These are phyloP conservation scores for Phanerochaete sordida DNA, from an alignment of 768 basidiomycete species.

Conservation along the genomic window DNA sequence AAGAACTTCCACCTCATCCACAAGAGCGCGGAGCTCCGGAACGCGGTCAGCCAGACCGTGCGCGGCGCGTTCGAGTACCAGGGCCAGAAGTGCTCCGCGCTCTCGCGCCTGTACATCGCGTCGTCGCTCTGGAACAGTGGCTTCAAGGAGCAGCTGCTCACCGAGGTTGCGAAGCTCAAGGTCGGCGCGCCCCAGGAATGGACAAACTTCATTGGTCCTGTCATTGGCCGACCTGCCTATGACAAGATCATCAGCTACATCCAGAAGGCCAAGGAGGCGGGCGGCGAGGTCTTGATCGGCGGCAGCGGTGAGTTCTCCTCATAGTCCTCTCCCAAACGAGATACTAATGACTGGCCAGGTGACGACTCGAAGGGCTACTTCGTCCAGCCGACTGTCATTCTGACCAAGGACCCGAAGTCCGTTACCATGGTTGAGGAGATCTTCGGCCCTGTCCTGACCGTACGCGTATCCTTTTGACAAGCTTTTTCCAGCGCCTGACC, in stretches of 20 bases:
- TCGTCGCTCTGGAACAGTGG: slow-evolving; percentile 78
- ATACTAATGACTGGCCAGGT: slow-evolving; percentile 33
- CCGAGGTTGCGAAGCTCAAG: slow-evolving; percentile 79
- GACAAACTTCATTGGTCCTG: slow-evolving; percentile 90
- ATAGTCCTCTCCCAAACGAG: neutral
- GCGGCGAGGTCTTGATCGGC: slow-evolving; percentile 87
- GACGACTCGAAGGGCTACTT: slow-evolving; percentile 93
- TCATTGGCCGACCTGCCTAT: slow-evolving; percentile 87
- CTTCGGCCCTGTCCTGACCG: slow-evolving; percentile 94
- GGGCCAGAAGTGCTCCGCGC: slow-evolving; percentile 97
- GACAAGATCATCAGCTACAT: slow-evolving; percentile 85
- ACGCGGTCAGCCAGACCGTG: slow-evolving; percentile 87
- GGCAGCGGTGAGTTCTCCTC: slow-evolving; percentile 54
- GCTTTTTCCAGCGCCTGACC: no score
- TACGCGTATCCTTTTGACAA: slow-evolving; percentile 28
- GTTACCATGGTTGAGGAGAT: slow-evolving; percentile 94
- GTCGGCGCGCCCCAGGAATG: slow-evolving; percentile 77
- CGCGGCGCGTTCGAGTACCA: slow-evolving; percentile 95
- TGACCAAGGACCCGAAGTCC: slow-evolving; percentile 85
- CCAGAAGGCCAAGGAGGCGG: slow-evolving; percentile 79
- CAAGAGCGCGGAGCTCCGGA: slow-evolving; percentile 77
- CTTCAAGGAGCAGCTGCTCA: slow-evolving; percentile 78
- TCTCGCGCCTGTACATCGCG: slow-evolving; percentile 91
- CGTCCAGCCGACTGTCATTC: slow-evolving; percentile 90
- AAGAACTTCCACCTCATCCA: slow-evolving; percentile 99